Percentiles rank a stretch among this genome's conserved stretches.
These are phyloP conservation scores for Ophiobolus disseminans DNA, from an alignment of 2,329 filamentous ascomycete species.

Conservation along the genomic window DNA sequence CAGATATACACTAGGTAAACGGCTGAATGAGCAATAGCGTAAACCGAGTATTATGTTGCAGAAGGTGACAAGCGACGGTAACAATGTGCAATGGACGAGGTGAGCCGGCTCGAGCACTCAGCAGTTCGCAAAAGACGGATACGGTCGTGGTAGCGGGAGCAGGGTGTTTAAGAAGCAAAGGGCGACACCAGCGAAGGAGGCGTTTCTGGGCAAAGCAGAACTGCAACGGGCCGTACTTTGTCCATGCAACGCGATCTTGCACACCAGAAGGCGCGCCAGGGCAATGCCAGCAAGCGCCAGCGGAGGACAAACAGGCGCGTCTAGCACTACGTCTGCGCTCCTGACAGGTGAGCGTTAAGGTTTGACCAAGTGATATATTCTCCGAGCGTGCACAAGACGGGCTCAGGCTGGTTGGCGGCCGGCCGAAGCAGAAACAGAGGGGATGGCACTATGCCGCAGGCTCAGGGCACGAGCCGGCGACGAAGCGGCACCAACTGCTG, in stretches of 20 bases:
- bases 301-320: conserved; percentile 35
- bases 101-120: conserved; percentile 41
- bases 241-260: conserved; percentile 43
- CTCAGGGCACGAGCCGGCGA: conserved; percentile 46
- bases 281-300: conserved; percentile 37
- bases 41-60: conserved; percentile 5
- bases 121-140: conserved; percentile 34
- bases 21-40: no score
- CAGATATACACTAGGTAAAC: conserved; percentile 9
- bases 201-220: conserved; percentile 44
- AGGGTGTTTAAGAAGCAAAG: conserved; percentile 37
- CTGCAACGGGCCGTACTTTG: conserved; percentile 51
- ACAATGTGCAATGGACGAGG: conserved; percentile 10
- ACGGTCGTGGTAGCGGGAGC: conserved; percentile 35
- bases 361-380: conserved; percentile 50
- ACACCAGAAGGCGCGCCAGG: conserved; percentile 32
- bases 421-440: conserved; percentile 37
- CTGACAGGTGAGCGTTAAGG: conserved; percentile 48
- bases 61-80: conserved; percentile 6
- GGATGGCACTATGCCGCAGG: conserved; percentile 38
- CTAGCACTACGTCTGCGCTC: conserved; percentile 41
- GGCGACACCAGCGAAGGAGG: conserved; percentile 35
- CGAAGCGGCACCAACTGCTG: conserved; percentile 40
- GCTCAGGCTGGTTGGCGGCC: conserved; percentile 29
- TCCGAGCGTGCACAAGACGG: conserved; percentile 43